Base-by-base conservation (phyloP, 2,329 filamentous ascomycete species). In the Elsinoe batatas region DNA sequence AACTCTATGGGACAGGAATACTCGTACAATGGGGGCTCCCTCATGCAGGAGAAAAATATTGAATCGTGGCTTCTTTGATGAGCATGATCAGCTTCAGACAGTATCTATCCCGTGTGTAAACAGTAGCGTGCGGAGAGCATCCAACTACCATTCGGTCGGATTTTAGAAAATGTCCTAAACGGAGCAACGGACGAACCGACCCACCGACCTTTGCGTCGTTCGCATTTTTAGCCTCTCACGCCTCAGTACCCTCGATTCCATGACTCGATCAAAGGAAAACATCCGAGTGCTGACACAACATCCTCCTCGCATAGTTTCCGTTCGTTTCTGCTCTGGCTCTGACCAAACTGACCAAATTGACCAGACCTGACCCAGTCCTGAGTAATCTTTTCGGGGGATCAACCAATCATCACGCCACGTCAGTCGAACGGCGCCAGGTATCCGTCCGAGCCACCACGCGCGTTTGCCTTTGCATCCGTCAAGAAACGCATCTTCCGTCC, bases 381-480 rank as follows among this genome's bases (percentile, higher is more conserved):
- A 49, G 44, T 49, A 49, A 49, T 49, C 22, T 30, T 33, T 30
- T 53, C 49, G 49, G 15, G 32, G 20, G 12, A 13, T n/a, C 42
- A 46, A 46, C 42, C 17, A 30, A 46, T 46, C 42, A 46, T 46
- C n/a, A n/a, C n/a, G 5, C 20, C 42, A 37, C 20, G 18, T 15
- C 33, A n/a, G 4, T n/a, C 17, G 17, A 37, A 10, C 18, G 17
- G 7, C 18, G 44, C 11, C 44, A 49, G 44, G 32, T 49, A 51
- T 51, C 47, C 47, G 47, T 38, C 33, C 47, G 26, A 35, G 32
- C 32, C 33, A 44, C 18, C 37, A 33, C 44, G 47, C 47, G 47
- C 47, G 47, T 51, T 38, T 51, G 47, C 47, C 32, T 51, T 38
- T 51, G 33, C 32, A 51, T 18, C 33, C 47, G 47, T 51, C 47